phyloP scores from a whole-genome alignment of 805 yeast species.

The Metschnikowia dekortorum region DNA sequence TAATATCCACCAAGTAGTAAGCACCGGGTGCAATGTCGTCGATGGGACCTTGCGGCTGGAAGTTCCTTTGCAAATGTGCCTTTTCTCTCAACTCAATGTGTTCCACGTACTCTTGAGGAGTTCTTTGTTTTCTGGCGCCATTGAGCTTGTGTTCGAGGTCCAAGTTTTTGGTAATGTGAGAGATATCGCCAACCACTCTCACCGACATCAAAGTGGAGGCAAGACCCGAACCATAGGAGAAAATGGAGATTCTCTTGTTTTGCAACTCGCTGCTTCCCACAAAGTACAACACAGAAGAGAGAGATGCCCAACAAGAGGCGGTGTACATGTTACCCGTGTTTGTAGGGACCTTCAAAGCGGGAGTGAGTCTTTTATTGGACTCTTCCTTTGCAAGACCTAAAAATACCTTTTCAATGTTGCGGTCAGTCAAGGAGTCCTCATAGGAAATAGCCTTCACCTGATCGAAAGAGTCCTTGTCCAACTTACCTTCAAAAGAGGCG shows the following conservation, averaged over 20 bases:
- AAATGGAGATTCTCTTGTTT: constrained; percentile 82
- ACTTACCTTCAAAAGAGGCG: constrained; percentile 41
- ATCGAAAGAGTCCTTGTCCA: constrained; percentile 50
- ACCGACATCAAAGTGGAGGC: constrained; percentile 87
- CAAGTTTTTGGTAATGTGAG: constrained; percentile 58
- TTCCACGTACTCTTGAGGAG: constrained; percentile 79
- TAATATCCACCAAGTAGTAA: constrained; percentile 77
- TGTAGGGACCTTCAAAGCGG: constrained; percentile 84
- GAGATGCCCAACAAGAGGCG: constrained; percentile 84
- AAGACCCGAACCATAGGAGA: constrained; percentile 97
- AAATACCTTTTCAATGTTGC: constrained; percentile 78
- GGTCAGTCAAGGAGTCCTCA: constrained; percentile 76
- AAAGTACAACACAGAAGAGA: constrained; percentile 73
- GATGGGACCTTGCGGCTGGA: constrained; percentile 73
- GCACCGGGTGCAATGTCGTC: constrained; percentile 71
- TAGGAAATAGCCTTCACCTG: constrained; percentile 54
- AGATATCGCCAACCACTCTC: constrained; percentile 75
- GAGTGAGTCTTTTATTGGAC: constrained; percentile 64
- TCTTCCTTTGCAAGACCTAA: constrained; percentile 69
- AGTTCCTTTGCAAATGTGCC: constrained; percentile 77
- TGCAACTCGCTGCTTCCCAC: constrained; percentile 72
- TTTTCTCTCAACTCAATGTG: constrained; percentile 84
- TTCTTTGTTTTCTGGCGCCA: constrained; percentile 53
- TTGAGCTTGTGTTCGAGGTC: constrained; percentile 65
- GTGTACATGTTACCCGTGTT: constrained; percentile 99